phyloP scores from a whole-genome alignment of 352 stramenopile genomes.

The Phytophthora podocarpi region DNA sequence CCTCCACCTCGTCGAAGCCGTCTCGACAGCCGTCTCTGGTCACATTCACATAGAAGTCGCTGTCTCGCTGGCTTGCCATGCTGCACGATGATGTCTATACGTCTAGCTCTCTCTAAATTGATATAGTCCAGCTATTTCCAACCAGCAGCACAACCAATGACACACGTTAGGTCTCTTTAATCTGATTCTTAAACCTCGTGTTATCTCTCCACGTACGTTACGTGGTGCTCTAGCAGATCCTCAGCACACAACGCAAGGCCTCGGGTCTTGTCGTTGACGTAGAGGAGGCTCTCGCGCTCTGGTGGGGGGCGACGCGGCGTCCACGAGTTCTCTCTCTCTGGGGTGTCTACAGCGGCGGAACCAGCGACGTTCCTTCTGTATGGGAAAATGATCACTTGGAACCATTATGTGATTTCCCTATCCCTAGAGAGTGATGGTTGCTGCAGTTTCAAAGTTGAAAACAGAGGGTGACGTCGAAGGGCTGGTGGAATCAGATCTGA shows the following conservation, averaged over 20 bases:
- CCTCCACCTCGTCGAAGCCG: slow-evolving; percentile 17
- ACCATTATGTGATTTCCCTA: neutral
- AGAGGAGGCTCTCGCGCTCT: neutral
- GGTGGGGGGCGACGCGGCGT: neutral
- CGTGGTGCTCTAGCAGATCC: neutral
- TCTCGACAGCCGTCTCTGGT: slow-evolving; percentile 27
- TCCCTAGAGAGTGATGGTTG: neutral
- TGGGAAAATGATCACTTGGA: slow-evolving; percentile 5
- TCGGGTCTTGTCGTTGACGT: neutral
- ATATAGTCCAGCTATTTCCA: slow-evolving; percentile 18
- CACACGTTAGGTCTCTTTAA: slow-evolving; percentile 13
- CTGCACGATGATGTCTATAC: neutral
- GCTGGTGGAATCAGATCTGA: slow-evolving; percentile 27
- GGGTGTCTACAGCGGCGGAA: slow-evolving; percentile 5
- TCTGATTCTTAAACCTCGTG: slow-evolving; percentile 9
- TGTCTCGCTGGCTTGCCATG: slow-evolving; percentile 33
- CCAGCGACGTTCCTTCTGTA: slow-evolving; percentile 17
- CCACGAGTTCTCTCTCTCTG: too few relatives aligned
- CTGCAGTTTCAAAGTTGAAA: slow-evolving; percentile 23
- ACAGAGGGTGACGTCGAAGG: slow-evolving; percentile 13
- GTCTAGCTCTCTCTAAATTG: slow-evolving; percentile 10
- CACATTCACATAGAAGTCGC: slow-evolving; percentile 48
- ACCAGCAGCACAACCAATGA: neutral
- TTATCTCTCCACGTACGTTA: slow-evolving; percentile 1
- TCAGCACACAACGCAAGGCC: neutral